Conservation (phyloP, 2,329 filamentous ascomycete species). For the Neophaeococcomyces mojaviensis region DNA sequence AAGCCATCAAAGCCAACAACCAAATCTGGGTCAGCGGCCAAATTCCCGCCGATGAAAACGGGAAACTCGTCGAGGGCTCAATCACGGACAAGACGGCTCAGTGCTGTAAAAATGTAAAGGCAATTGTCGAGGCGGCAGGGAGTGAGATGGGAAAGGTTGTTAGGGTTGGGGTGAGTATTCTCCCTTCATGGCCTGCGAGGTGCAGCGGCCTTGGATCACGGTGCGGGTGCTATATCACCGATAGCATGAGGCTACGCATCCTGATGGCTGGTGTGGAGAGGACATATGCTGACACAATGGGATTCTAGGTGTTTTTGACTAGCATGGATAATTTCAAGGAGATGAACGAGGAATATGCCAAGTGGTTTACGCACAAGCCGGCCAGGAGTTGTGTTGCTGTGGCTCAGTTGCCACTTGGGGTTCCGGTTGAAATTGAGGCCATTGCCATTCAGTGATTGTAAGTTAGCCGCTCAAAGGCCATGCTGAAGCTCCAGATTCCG, state of each 20-base stretch:
- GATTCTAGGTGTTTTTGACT: conserved; percentile 64
- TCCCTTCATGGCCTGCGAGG: too few species aligned
- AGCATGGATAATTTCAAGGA: conserved; percentile 84
- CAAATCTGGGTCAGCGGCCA: conserved; percentile 67
- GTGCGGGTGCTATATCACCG: too few species aligned
- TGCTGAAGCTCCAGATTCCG: too few species aligned
- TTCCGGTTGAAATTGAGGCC: conserved; percentile 58
- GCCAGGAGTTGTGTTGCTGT: conserved; percentile 58
- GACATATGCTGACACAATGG: not conserved
- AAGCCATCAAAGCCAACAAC: conserved; percentile 60
- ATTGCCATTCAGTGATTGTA: conserved; percentile 51
- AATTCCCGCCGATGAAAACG: conserved; percentile 62
- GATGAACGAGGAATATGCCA: conserved; percentile 67
- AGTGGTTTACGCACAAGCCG: conserved; percentile 61
- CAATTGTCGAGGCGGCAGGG: conserved; percentile 74
- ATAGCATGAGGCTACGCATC: too few species aligned
- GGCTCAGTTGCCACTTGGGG: conserved; percentile 55
- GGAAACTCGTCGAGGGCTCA: conserved; percentile 55
- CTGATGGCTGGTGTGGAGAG: too few species aligned
- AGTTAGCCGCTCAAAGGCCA: too few species aligned
- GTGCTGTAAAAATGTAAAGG: conserved; percentile 72
- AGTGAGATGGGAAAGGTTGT: conserved; percentile 72
- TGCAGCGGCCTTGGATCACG: too few species aligned
- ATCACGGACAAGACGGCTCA: conserved; percentile 63
- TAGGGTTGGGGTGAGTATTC: conserved; percentile 60